Conservation (phyloP, 2,329 filamentous ascomycete genomes). For the Trichoderma semiorbis region DNA sequence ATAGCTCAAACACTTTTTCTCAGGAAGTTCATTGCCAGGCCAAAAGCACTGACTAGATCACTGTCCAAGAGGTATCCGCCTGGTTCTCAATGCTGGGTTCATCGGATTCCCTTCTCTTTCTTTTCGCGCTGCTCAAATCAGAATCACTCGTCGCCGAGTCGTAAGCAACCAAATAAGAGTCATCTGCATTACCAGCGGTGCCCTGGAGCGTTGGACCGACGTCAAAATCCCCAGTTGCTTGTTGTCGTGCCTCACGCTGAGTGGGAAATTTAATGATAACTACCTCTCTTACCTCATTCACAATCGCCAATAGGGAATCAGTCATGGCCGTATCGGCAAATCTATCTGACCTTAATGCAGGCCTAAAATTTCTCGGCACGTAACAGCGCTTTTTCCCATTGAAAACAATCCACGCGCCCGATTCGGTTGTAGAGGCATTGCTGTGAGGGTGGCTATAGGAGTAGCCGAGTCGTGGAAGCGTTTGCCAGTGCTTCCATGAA, state of each 20-base stretch:
- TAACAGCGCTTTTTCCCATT: neutral
- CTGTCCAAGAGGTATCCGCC: too few relatives aligned
- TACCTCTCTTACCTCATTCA: neutral
- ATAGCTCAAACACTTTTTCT: too few relatives aligned
- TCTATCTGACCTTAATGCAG: too few relatives aligned
- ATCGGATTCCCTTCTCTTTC: neutral
- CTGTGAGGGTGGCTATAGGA: too few relatives aligned
- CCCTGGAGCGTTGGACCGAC: neutral
- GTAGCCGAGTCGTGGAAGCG: neutral
- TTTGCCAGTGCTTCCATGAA: neutral
- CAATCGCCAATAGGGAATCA: neutral
- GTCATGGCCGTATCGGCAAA: too few relatives aligned
- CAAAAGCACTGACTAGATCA: too few relatives aligned
- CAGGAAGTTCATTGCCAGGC: too few relatives aligned
- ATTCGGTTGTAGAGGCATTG: too few relatives aligned
- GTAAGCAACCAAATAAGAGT: neutral
- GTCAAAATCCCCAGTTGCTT: neutral
- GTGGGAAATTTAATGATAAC: neutral
- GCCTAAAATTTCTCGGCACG: neutral
- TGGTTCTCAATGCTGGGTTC: too few relatives aligned
- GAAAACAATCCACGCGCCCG: neutral
- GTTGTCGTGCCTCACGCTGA: neutral
- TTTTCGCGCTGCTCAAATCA: neutral
- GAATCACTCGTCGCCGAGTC: fast-evolving
- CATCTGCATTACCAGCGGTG: neutral